These are phyloP conservation scores for Desmodesmus armatus DNA, from an alignment of 139 green algal species.

Conservation along the genomic window DNA sequence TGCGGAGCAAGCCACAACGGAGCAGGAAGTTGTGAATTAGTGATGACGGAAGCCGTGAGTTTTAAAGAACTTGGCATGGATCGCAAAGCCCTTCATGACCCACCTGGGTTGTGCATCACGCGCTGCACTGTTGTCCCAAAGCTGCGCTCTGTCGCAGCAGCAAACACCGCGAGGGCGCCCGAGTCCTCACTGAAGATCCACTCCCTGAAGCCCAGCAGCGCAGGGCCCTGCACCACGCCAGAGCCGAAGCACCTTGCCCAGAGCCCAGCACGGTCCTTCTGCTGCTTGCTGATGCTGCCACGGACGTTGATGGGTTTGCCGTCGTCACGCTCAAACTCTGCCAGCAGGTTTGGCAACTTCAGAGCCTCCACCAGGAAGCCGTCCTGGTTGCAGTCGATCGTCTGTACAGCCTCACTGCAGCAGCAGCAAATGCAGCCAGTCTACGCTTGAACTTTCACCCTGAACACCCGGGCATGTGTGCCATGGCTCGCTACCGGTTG, in stretches of 20 bases:
- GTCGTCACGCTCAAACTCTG: conserved; percentile 38
- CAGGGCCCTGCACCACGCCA: conserved; percentile 20
- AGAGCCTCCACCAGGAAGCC: conserved; percentile 87
- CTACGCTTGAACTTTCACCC: no score
- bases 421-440: no score
- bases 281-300: neutral
- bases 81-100: neutral
- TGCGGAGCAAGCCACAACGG: neutral
- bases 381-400: conserved; percentile 78
- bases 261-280: no score
- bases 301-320: no score
- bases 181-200: conserved; percentile 60
- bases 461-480: no score
- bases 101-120: conserved; percentile 76
- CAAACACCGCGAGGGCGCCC: conserved; percentile 80
- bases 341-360: conserved; percentile 75
- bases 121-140: conserved; percentile 88
- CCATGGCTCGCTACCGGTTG: no score
- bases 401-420: conserved; percentile 60
- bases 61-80: neutral
- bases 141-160: conserved; percentile 83
- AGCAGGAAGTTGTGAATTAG: neutral
- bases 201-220: conserved; percentile 64
- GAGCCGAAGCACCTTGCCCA: neutral
- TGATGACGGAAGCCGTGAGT: neutral